phyloP scores from a whole-genome alignment of 345 rosid genomes.

The Heritiera fomes region DNA sequence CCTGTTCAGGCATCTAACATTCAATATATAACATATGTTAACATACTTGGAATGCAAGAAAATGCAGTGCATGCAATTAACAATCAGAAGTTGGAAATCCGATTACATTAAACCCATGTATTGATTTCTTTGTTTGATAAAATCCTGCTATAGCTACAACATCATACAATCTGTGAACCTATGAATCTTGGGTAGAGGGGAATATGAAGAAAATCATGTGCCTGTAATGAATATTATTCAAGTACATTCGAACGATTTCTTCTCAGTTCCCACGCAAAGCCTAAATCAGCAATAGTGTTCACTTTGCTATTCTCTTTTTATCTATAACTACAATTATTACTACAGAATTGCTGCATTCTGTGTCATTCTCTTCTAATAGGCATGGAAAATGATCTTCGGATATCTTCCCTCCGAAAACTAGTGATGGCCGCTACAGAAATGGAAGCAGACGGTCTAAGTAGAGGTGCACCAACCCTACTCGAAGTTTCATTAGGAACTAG shows the following conservation, averaged over 20 bases:
- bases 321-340: not conserved
- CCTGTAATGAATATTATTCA: not conserved
- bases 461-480: slow-evolving; percentile 54
- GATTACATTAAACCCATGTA: slow-evolving; percentile 6
- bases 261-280: not conserved
- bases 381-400: slow-evolving; percentile 57
- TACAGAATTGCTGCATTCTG: not conserved
- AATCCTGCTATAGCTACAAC: not conserved
- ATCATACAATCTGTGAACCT: not conserved
- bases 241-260: not conserved
- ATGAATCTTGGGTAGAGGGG: not conserved
- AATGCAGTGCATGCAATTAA: not conserved
- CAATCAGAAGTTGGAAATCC: not conserved
- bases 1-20: not conserved
- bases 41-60: not conserved
- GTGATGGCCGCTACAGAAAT: slow-evolving; percentile 37
- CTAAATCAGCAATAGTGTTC: slow-evolving; percentile 11
- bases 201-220: not conserved
- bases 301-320: not conserved
- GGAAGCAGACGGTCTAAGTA: slow-evolving; percentile 64
- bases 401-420: slow-evolving; percentile 29
- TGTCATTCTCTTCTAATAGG: slow-evolving; percentile 55
- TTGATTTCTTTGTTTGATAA: slow-evolving; percentile 15
- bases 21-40: too few species aligned
- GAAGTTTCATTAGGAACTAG: slow-evolving; percentile 53